phyloP scores from a whole-genome alignment of 805 yeast genomes.

The Barnettozyma populi region DNA sequence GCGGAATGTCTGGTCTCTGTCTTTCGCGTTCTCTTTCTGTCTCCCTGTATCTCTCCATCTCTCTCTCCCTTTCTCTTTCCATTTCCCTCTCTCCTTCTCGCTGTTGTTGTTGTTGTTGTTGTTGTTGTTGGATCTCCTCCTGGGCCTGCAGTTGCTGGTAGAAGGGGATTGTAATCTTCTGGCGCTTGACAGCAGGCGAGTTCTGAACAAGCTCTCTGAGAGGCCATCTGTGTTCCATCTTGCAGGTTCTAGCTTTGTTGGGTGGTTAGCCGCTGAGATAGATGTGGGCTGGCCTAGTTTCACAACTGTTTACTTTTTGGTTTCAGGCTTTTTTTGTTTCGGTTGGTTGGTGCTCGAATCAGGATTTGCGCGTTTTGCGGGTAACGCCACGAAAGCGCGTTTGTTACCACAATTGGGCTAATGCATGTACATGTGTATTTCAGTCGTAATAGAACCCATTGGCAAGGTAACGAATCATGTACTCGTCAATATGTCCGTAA shows the following conservation, averaged over 20 bases:
- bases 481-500: constrained; percentile 87
- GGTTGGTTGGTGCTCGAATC: neutral
- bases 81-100: neutral
- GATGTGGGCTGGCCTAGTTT: neutral
- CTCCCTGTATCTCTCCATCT: neutral
- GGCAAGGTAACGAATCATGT: constrained; percentile 88
- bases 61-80: neutral
- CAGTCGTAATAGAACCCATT: constrained; percentile 62
- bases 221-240: constrained; percentile 16
- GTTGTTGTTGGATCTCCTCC: constrained; percentile 1
- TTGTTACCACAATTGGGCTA: neutral
- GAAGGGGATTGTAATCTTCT: constrained; percentile 11
- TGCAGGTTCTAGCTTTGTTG: constrained; percentile 11
- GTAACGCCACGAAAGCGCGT: constrained; percentile 3
- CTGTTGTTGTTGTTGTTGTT: neutral
- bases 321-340: neutral
- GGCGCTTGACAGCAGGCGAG: constrained; percentile 26
- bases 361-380: constrained; percentile 11
- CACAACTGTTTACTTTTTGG: neutral
- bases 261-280: neutral
- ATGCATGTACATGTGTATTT: neutral
- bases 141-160: constrained; percentile 1
- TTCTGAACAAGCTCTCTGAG: constrained; percentile 22
- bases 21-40: neutral
- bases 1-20: constrained; percentile 11